Base-by-base conservation (phyloP, 805 yeast genomes). In the Saccharomycopsis microspora region DNA sequence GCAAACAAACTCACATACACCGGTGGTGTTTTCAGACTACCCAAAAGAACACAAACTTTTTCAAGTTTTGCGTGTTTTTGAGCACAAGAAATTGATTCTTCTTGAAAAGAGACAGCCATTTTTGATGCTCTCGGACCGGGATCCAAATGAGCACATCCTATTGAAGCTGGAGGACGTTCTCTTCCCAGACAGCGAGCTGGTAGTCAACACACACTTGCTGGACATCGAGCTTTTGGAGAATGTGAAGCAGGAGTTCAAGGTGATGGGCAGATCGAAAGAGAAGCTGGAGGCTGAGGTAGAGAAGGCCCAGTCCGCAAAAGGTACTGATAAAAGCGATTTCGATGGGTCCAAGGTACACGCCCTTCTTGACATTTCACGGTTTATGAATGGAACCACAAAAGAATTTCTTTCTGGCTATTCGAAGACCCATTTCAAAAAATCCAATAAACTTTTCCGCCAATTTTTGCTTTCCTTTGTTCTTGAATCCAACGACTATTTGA, bases 121-220 rank as follows among this genome's bases (percentile, higher is more conserved):
- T 32, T 35, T 49, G 9, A 31, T 44, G 5, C 31, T 42, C n/a
- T 41, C 48, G 5, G 53, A 50, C 32, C 43, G 10, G 41, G 29
- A 43, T 2, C 47, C 44, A 3, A 19, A 19, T 19, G 19, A 19
- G 19, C 19, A 19, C 19, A 19, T 19, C 19, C 19, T 19, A 19
- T 52, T 51, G 43, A 46, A 57, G 9, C 40, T 67, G 9, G 64
- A 65, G 40, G 56, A 61, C 19, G 47, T 66, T 11, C 41, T 68
- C 32, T 66, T 67, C 47, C 72, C 72, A 1, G 45, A 49, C 2
- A 68, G 66, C 46, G 72, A 68, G 47, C 55, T 49, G 8, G 60
- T 68, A 5, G 37, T 44, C 8, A 65, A 66, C 46, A 55, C 47
- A n/a, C 61, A 59, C 39, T 45, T 62, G n/a, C 51, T 59, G 1